A percentile compares a stretch with the other conserved stretches of the same genome.
Evolutionary conservation across 2,329 filamentous ascomycete genomes (phyloP).

Genomic region (Penicillium oxalicum): DNA sequence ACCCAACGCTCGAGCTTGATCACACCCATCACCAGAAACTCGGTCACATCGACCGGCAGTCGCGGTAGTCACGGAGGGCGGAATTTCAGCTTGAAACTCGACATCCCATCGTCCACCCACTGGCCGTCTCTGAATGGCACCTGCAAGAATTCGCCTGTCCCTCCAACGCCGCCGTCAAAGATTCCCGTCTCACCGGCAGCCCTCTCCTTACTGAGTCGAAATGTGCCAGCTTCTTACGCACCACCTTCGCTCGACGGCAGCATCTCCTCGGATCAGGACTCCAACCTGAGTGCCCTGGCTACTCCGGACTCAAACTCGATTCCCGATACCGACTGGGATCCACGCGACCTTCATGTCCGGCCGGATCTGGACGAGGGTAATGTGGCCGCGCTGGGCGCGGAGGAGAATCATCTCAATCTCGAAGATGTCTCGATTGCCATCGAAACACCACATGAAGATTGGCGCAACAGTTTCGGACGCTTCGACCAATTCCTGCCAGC

Average conservation of each 20-base stretch:
- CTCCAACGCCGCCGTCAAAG: constrained; percentile 46
- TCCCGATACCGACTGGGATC: constrained; percentile 57
- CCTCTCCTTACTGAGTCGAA: constrained; percentile 64
- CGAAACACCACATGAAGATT: constrained; percentile 47
- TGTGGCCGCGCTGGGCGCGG: constrained; percentile 20
- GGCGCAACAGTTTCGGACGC: constrained; percentile 47
- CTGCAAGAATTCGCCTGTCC: constrained; percentile 43
- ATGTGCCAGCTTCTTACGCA: constrained; percentile 68
- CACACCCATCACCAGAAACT: constrained; percentile 36
- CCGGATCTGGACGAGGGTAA: constrained; percentile 29
- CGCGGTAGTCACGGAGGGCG: constrained; percentile 39
- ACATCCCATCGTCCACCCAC: constrained; percentile 53
- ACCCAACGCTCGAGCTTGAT: constrained; percentile 46
- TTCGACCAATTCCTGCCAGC: constrained; percentile 37
- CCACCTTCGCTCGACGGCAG: constrained; percentile 88
- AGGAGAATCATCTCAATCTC: constrained; percentile 23
- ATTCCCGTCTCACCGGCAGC: constrained; percentile 71
- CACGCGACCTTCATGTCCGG: constrained; percentile 30
- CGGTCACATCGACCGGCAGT: constrained; percentile 34
- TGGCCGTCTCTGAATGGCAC: constrained; percentile 54
- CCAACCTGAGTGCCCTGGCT: constrained; percentile 72
- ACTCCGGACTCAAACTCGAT: constrained; percentile 66
- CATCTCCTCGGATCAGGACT: constrained; percentile 79
- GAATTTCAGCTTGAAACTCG: constrained; percentile 46
- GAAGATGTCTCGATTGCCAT: constrained; percentile 34